Evolutionary conservation across 1,284 basidiomycete species (phyloP), one percentile per base, ranked within the genome.

Genomic region (Fistulinella staudtii): DNA sequence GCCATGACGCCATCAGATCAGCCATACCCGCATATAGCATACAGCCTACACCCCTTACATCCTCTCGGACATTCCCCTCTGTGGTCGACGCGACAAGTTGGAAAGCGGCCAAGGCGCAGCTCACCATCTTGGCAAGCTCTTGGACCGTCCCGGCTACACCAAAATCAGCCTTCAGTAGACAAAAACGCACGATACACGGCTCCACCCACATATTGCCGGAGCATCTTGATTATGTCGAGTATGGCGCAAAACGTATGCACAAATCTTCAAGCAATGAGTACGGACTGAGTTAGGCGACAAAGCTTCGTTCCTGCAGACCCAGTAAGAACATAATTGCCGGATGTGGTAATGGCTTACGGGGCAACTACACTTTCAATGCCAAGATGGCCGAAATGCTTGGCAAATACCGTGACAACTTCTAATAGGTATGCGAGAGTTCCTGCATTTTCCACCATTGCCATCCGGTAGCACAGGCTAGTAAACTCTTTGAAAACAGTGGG

Each of bases 401-500:
- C 83, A 53, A 91, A 79, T 11, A 73, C 71, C 2, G 76, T 72
- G 24, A 95, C 68, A 18, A 89, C 79, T 49, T 88, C 85, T 3
- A 93, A 73, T 36, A 97, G 76, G 49, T 87, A 78, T 0, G 79
- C 67, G 58, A 93, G 89, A 18, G 93, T 77, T 0, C 60, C 66
- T 0, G 88, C 80, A 0, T 82, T 72, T 60, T 96, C 93, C 3
- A 88, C 89, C 76, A 97, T 83, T 0, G 88, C 88, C 64, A 97
- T 82, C 2, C 95, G 81, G 62, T 95, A 93, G 62, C 84, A 91
- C 8, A 98, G 69, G 38, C 85, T 87, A 57, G 87, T 81, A 43
- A 99, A 81, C 67, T 99, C 95, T 37, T 93, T 89, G 57, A 96
- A 95, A 27, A 93, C 80, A 0, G 82, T 76, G 2, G 80, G 78